Evolutionary conservation across 192 early-diverging fungal genomes (phyloP).

Genomic region (Dispira simplex): DNA sequence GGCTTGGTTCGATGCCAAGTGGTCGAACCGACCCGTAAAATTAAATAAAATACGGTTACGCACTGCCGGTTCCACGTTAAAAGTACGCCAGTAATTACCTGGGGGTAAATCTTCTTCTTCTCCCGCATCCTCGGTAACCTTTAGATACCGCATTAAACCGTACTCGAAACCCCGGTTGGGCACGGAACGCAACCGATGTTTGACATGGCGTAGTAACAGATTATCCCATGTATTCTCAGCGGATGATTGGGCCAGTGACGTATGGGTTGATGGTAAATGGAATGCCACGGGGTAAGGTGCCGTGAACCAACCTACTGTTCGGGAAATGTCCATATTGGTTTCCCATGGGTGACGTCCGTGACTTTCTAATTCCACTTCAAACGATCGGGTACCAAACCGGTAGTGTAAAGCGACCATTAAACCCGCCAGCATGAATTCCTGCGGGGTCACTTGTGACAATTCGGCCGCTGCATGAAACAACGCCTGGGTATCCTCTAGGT

Average conservation of each 20-base stretch:
- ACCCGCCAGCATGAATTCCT: slow-evolving; percentile 4
- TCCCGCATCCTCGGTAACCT: neutral
- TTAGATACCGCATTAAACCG: neutral
- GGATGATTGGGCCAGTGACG: no score
- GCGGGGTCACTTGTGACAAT: neutral
- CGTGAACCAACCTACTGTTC: slow-evolving; percentile 9
- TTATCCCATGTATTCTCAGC: neutral
- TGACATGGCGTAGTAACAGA: neutral
- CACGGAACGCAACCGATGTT: neutral
- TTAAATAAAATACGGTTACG: neutral
- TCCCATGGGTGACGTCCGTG: slow-evolving; percentile 2
- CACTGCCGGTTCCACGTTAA: neutral
- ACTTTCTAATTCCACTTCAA: slow-evolving; percentile 6
- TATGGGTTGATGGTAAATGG: neutral
- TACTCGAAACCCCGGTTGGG: neutral
- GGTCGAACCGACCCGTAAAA: neutral
- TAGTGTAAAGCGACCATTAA: neutral
- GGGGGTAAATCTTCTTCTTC: no score
- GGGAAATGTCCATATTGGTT: neutral
- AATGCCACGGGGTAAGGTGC: neutral
- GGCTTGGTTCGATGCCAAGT: neutral
- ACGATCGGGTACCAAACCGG: neutral
- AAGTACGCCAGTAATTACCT: neutral
- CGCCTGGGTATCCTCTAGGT: neutral
- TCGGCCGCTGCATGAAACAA: neutral